A percentile compares a stretch with the other conserved stretches of the same genome.
phyloP scores from a whole-genome alignment of 805 yeast species.

The Nakazawaea peltata region DNA sequence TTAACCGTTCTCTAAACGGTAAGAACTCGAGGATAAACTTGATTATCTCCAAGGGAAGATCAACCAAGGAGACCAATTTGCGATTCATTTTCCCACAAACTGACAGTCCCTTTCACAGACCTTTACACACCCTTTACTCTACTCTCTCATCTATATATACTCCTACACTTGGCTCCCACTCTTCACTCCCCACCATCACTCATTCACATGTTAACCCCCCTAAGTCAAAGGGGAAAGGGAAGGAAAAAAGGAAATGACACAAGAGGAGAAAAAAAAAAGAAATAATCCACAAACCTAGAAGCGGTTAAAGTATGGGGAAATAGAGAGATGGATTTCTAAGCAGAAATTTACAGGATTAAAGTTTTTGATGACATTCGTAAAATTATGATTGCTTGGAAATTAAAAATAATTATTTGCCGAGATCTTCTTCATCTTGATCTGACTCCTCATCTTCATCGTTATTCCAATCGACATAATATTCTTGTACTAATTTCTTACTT shows the following conservation, averaged over 20 bases:
- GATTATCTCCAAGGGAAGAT: too few species aligned
- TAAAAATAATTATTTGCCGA: too few species aligned
- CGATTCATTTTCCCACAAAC: background rate
- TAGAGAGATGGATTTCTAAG: background rate
- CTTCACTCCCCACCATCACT: background rate
- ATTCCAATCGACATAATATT: constrained; percentile 74
- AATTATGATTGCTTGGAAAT: too few species aligned
- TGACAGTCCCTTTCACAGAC: background rate
- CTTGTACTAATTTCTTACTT: constrained; percentile 46
- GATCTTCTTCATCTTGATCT: constrained; percentile 5
- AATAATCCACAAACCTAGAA: background rate
- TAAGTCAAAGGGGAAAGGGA: background rate
- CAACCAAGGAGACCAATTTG: too few species aligned
- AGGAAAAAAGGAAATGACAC: background rate
- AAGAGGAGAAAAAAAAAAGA: background rate
- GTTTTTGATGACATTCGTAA: too few species aligned
- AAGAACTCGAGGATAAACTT: too few species aligned
- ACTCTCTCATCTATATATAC: too few species aligned
- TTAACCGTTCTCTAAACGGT: too few species aligned
- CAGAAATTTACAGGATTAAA: too few species aligned
- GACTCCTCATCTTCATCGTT: constrained; percentile 57
- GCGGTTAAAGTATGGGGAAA: background rate
- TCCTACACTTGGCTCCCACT: background rate
- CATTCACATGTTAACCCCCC: background rate
- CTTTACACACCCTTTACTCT: background rate